Percentiles rank a stretch among this genome's conserved stretches.
These are phyloP conservation scores for Rubus parviflorus DNA, from an alignment of 306 rosid genomes.

Conservation along the genomic window DNA sequence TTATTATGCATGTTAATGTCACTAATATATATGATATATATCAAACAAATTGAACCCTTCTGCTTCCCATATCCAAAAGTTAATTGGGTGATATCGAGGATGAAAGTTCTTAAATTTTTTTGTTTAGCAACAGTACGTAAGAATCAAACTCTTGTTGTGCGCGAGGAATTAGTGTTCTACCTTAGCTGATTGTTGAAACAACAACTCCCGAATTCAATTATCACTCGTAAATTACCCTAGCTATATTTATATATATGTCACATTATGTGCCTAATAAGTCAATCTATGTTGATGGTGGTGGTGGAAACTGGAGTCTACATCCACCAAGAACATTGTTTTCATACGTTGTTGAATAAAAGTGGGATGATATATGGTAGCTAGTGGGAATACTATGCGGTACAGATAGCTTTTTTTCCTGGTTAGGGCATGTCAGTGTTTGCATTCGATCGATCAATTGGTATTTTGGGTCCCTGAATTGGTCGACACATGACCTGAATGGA, in stretches of 20 bases:
- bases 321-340: constrained; percentile 27
- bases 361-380: constrained; percentile 32
- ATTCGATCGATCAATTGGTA: constrained; percentile 17
- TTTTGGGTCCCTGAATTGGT: constrained; percentile 51
- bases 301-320: constrained; percentile 39
- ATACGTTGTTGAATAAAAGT: constrained; percentile 20
- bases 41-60: constrained; percentile 3
- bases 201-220: not conserved
- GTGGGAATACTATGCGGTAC: constrained; percentile 26
- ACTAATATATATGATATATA: no score
- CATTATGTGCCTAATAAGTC: constrained; percentile 20
- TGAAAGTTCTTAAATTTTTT: not conserved
- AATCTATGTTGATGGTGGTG: constrained; percentile 2
- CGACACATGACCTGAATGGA: constrained; percentile 49
- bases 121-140: not conserved
- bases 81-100: not conserved
- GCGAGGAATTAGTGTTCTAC: no score
- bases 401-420: constrained; percentile 22
- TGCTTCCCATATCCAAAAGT: not conserved
- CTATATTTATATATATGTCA: not conserved
- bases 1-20: not conserved
- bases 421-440: constrained; percentile 38
- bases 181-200: no score
- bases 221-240: not conserved
- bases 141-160: not conserved